Evolutionary conservation across 1,139 yeast species (phyloP), one percentile per base, ranked within the genome.

Genomic region (Sugiyamaella neomexicana): DNA sequence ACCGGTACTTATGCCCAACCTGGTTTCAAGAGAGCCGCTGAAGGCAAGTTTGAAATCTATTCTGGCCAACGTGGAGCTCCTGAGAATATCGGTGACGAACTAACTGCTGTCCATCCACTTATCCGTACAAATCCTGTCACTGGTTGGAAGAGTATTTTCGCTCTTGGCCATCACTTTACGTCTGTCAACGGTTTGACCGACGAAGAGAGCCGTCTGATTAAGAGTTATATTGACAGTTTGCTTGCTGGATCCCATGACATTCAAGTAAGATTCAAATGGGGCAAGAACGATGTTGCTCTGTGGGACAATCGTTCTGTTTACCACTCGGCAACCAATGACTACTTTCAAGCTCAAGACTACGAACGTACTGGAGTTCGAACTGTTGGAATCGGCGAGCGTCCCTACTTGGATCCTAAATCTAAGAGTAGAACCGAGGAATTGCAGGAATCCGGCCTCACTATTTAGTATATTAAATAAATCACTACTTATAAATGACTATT

Each of bases 241-340:
- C 69, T 78, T 61, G 75, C 67, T 61, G 65, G 68, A 38, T 70
- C 76, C 29, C 75, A 68, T 56, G 80, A 77, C 58, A 72, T 77
- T 48, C 84, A 80, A 65, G 70, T 81, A 23, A 74, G 87, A 60
- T 80, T 79, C 52, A 71, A 67, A 52, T 82, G 85, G 82, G 80
- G 77, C 60, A 78, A 78, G 36, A 75, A 78, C 50, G 80, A 88
- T 6, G 82, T 85, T 48, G 88, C 69, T 6, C 58, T 69, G 34
- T 69, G 73, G 73, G 73, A 69, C 54, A 69, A 69, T 61, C 61
- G 73, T 43, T 60, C 66, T 43, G 66, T 68, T 9, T 65, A 61
- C 57, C 73, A 69, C 59, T 58, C 66, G 37, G 69, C 55, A 15
- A 53, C 55, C 13, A 47, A 50, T 32, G 61, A 58, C 39, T 58